Evolutionary conservation across 345 rosid species (phyloP).

Genomic region (Chamaenerion angustifolium): DNA sequence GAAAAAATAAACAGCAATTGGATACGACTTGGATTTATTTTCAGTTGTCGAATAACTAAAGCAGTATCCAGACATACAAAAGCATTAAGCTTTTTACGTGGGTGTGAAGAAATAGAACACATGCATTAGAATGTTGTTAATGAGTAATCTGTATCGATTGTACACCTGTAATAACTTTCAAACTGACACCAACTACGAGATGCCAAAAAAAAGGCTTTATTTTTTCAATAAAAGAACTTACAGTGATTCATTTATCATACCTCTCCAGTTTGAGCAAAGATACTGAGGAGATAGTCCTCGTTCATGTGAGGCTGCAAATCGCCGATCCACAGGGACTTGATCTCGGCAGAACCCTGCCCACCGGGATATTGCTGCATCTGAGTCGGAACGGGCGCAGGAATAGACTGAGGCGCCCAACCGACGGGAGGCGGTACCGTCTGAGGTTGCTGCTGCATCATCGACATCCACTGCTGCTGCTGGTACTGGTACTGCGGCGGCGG

Average conservation of each 20-base stretch:
- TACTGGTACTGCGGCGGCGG: slow-evolving; percentile 13
- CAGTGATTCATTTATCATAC: slow-evolving; percentile 15
- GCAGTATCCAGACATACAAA: too few species aligned
- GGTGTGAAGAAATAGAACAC: too few species aligned
- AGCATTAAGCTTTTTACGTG: too few species aligned
- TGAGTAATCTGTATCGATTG: too few species aligned
- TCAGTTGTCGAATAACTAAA: too few species aligned
- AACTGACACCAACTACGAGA: too few species aligned
- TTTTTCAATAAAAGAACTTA: background rate
- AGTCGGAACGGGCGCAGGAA: slow-evolving; percentile 40
- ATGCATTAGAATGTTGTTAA: too few species aligned
- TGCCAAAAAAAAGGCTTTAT: too few species aligned
- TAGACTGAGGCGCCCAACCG: slow-evolving; percentile 67
- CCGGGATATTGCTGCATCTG: slow-evolving; percentile 24
- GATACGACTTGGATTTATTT: too few species aligned
- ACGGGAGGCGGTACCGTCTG: slow-evolving; percentile 23
- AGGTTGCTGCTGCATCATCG: slow-evolving; percentile 1
- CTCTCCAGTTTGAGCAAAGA: slow-evolving; percentile 53
- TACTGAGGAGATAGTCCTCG: slow-evolving; percentile 48
- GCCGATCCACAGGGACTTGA: slow-evolving; percentile 74
- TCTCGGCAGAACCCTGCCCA: slow-evolving; percentile 5
- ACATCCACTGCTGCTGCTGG: slow-evolving; percentile 19
- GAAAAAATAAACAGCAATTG: too few species aligned
- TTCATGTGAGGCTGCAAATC: slow-evolving; percentile 93
- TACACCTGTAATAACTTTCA: too few species aligned